Conservation (phyloP, 2,329 filamentous ascomycete species). For the Dothideomycetidae sp. region DNA sequence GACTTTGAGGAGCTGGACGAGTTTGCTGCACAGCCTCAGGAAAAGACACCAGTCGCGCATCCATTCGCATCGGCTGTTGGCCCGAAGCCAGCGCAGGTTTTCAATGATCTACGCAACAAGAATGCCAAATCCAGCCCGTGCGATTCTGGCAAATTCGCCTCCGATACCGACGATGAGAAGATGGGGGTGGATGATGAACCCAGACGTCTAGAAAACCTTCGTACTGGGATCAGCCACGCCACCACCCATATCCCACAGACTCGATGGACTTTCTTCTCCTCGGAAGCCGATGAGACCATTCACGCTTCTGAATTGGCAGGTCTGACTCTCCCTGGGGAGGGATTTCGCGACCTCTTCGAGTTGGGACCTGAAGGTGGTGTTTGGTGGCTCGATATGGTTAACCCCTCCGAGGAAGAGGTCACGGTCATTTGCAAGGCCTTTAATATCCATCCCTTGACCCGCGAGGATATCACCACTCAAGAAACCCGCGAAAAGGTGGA, state of each 20-base stretch:
- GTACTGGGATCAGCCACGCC: conserved; percentile 15
- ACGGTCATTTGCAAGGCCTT: conserved; percentile 84
- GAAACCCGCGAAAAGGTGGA: conserved; percentile 98
- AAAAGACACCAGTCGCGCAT: conserved; percentile 32
- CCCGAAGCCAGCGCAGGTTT: conserved; percentile 12
- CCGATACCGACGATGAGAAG: conserved; percentile 23
- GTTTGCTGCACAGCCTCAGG: conserved; percentile 54
- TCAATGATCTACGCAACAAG: conserved; percentile 6
- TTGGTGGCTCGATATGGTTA: conserved; percentile 97
- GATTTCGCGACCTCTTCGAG: conserved; percentile 75
- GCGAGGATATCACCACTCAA: conserved; percentile 90
- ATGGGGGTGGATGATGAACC: conserved; percentile 31
- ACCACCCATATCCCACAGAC: conserved; percentile 6
- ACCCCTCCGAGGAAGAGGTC: conserved; percentile 78
- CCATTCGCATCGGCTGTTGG: conserved; percentile 20
- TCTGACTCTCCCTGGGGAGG: conserved; percentile 76
- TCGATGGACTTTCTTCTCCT: conserved; percentile 94
- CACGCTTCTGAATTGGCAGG: conserved; percentile 81
- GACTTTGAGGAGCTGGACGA: conserved; percentile 92
- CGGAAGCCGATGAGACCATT: conserved; percentile 83
- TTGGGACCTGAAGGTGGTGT: conserved; percentile 59
- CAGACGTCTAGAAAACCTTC: conserved; percentile 18
- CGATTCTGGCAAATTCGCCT: conserved; percentile 13
- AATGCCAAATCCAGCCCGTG: neutral
- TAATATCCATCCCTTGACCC: conserved; percentile 85